Evolutionary conservation across 805 yeast genomes (phyloP), one percentile per base, ranked within the genome.

Genomic region (Starmerella bombi): DNA sequence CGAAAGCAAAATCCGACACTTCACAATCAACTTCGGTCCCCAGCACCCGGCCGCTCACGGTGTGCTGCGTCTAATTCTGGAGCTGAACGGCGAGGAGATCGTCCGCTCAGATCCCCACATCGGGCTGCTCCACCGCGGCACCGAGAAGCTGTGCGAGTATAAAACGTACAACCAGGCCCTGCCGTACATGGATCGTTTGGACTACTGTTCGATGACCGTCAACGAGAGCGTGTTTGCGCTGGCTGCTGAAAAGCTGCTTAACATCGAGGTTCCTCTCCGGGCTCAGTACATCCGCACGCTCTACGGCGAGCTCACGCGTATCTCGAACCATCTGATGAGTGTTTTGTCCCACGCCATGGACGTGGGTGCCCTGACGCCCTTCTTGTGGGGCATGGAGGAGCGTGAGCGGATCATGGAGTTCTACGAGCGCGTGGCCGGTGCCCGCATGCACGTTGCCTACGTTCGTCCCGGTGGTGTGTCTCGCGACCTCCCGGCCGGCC

Each of bases 31-130:
- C 50, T 82, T 82, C 59, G 94, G 93, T 28, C 94, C 94, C 36
- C 94, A 82, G 65, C 94, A 82, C 66, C 94, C 94, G 19, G 94
- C 94, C 47, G 93, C 93, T 22, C 94, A 82, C 66, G 94, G 94
- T 51, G 94, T 82, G 62, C 67, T 82, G 66, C 73, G 93, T 59
- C 69, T 82, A 61, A 83, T 82, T 61, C 66, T 82, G 56, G 94
- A 82, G 64, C 71, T 82, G 46, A 80, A 80, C 56, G 94, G 94
- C 51, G 94, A 82, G 63, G 93, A 82, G 61, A 78, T 83, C 52
- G 73, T 83, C 36, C 72, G 94, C 52, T 69, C 86, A 4, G 94
- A 82, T 59, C 94, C 94, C 30, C 94, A 82, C 60, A 82, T 82
- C 50, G 94, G 94, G 28, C 66, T 82, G 57, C 70, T 82, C 51